These are phyloP conservation scores for Gardenia jasminoides DNA, from an alignment of 257 asterid genomes.

Conservation along the genomic window DNA sequence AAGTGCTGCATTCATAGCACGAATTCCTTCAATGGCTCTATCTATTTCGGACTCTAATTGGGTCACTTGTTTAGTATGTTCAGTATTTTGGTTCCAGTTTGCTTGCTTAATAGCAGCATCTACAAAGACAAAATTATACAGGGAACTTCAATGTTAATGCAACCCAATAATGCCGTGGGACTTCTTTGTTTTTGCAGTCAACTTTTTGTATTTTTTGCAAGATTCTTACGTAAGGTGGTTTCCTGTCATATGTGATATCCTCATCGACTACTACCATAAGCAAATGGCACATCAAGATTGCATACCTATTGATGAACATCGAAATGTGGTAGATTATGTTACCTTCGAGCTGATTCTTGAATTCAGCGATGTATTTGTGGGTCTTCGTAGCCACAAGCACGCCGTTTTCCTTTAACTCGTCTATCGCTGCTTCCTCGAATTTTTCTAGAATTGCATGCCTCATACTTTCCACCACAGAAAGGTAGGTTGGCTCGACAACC, in stretches of 20 bases:
- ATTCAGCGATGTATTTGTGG: neutral
- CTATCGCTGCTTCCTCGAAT: neutral
- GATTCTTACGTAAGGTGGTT: too few relatives aligned
- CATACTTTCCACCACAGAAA: neutral
- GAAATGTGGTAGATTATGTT: too few relatives aligned
- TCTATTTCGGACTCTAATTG: neutral
- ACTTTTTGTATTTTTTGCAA: too few relatives aligned
- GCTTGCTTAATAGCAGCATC: neutral
- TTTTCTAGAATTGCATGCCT: neutral
- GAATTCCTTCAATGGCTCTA: neutral
- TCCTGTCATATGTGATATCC: too few relatives aligned
- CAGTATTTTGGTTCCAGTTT: neutral
- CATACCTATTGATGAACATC: too few relatives aligned
- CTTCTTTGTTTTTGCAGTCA: too few relatives aligned
- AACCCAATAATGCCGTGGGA: too few relatives aligned
- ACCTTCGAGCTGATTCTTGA: neutral
- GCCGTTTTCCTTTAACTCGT: neutral
- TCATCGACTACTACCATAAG: too few relatives aligned
- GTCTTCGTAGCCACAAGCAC: neutral
- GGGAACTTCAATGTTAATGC: too few relatives aligned
- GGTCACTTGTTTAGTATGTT: neutral
- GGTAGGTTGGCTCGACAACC: neutral
- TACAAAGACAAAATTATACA: too few relatives aligned
- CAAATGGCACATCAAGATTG: too few relatives aligned
- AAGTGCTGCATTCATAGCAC: neutral